Evolutionary conservation across 495 filamentous ascomycete species (phyloP).

Genomic region (Massariosphaeria phaeospora): DNA sequence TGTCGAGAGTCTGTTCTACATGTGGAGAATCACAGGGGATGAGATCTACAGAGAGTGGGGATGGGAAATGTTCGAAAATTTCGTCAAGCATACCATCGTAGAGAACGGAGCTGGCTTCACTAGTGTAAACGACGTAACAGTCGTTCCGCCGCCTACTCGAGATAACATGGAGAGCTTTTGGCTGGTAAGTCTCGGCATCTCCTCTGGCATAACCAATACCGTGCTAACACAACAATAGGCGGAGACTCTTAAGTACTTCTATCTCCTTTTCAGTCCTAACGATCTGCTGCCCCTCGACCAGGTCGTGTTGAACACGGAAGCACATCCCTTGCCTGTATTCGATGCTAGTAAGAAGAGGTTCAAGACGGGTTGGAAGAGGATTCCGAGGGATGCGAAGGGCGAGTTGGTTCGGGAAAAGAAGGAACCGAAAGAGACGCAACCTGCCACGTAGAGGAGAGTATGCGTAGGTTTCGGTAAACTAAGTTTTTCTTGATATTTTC

Average conservation of each 20-base stretch:
- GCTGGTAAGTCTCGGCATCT: constrained; percentile 57
- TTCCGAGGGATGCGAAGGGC: constrained; percentile 46
- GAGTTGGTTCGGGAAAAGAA: constrained; percentile 26
- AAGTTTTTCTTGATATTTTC: no score
- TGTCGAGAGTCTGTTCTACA: constrained; percentile 90
- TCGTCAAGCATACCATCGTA: constrained; percentile 75
- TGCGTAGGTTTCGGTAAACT: no score
- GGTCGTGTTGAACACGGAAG: constrained; percentile 93
- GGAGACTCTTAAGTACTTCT: constrained; percentile 97
- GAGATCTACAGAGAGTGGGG: constrained; percentile 90
- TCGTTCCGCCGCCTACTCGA: constrained; percentile 34
- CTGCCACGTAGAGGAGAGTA: no score
- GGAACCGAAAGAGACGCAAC: not conserved
- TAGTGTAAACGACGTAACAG: constrained; percentile 65
- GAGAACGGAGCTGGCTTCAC: constrained; percentile 69
- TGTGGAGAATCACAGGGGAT: constrained; percentile 97
- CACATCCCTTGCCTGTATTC: constrained; percentile 85
- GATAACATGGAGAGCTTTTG: constrained; percentile 47
- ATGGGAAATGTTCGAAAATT: constrained; percentile 96
- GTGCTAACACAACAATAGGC: constrained; percentile 49
- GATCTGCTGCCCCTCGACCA: constrained; percentile 80
- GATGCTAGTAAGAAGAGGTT: constrained; percentile 65
- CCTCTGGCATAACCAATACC: not conserved
- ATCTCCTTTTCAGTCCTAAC: constrained; percentile 81
- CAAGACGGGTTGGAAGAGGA: constrained; percentile 82